Evolutionary conservation across 31 red algal species (phyloP).

Genomic region (Asparagopsis taxiformis): DNA sequence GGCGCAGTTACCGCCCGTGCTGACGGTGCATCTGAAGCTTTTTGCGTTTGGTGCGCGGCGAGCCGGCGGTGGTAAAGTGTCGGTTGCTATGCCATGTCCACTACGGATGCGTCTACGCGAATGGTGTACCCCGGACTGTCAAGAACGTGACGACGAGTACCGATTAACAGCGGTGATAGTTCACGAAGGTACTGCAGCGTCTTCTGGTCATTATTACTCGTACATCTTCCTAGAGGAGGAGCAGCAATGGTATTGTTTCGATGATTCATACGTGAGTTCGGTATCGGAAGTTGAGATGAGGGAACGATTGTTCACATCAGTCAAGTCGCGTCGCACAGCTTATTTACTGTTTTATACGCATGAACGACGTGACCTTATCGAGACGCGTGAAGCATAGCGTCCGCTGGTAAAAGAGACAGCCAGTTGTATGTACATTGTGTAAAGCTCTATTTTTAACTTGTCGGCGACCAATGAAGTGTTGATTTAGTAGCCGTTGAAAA

Average conservation of each 20-base stretch:
- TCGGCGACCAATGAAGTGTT: too few relatives aligned
- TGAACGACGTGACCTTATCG: not conserved
- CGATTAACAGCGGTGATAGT: constrained; percentile 79
- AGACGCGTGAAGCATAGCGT: not conserved
- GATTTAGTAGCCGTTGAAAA: too few relatives aligned
- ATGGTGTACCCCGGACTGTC: constrained; percentile 55
- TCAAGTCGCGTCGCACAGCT: constrained; percentile 47
- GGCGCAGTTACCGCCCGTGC: constrained; percentile 65
- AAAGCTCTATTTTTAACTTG: constrained; percentile 1
- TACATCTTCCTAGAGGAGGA: constrained; percentile 58
- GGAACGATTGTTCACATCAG: constrained; percentile 57
- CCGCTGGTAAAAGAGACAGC: not conserved
- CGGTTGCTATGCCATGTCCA: constrained; percentile 84
- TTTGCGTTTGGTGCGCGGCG: constrained; percentile 61
- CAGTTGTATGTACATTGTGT: not conserved
- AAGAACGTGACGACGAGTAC: constrained; percentile 46
- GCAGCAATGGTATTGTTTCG: constrained; percentile 69
- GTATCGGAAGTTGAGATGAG: constrained; percentile 44
- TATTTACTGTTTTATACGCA: constrained; percentile 81
- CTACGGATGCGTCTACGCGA: constrained; percentile 60
- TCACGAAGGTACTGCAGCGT: constrained; percentile 73
- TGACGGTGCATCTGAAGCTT: constrained; percentile 92
- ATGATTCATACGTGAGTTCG: constrained; percentile 64
- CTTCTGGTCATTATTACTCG: constrained; percentile 91
- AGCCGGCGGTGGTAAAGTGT: constrained; percentile 62